These are phyloP conservation scores for Annona squamosa DNA, from an alignment of 164 flowering plant species.

Conservation along the genomic window DNA sequence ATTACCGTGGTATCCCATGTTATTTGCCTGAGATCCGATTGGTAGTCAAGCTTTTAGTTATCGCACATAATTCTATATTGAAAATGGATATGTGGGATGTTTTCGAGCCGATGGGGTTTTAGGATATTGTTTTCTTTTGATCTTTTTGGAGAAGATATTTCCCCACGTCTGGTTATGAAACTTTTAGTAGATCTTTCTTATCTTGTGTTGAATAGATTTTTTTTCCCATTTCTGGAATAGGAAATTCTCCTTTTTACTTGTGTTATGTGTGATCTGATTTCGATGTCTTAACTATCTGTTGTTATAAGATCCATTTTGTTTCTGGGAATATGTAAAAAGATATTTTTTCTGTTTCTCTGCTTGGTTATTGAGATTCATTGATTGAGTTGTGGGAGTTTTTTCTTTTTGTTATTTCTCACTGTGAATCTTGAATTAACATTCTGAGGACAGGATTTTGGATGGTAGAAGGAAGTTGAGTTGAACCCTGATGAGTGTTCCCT, in stretches of 20 bases:
- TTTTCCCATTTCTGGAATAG: too few relatives aligned
- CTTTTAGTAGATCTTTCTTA: too few relatives aligned
- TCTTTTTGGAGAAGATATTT: neutral
- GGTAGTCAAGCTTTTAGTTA: neutral
- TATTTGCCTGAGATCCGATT: neutral
- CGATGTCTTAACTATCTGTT: neutral
- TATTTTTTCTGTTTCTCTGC: neutral
- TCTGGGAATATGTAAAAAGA: neutral
- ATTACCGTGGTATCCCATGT: neutral
- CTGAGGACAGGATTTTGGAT: neutral
- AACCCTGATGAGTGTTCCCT: neutral
- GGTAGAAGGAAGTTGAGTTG: neutral
- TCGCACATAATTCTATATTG: neutral
- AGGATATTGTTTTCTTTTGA: neutral
- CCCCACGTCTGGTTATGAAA: neutral
- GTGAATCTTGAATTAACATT: neutral
- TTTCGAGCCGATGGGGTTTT: neutral
- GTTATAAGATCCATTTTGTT: neutral
- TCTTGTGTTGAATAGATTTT: too few relatives aligned
- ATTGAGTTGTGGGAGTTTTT: neutral
- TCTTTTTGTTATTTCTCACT: neutral
- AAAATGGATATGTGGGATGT: neutral
- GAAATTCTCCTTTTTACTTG: too few relatives aligned
- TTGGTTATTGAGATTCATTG: neutral
- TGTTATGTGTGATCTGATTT: neutral